Evolutionary conservation across 116 monocot species (phyloP), one percentile per base, ranked within the genome.

Genomic region (Dioscorea cayenensis): DNA sequence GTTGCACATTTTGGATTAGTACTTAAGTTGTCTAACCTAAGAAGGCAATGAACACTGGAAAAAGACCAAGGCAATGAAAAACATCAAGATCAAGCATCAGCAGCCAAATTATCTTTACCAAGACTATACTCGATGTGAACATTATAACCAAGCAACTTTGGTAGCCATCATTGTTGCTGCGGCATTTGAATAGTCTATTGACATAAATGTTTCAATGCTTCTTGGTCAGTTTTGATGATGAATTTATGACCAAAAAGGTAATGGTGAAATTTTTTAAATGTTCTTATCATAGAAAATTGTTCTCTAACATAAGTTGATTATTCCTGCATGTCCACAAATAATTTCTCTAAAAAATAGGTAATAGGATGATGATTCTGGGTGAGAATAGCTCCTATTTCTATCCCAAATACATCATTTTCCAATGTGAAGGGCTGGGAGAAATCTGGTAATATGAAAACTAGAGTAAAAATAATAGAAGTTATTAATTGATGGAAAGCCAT

Each of bases 181-280:
- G 14, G 18, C 4, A 14, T 55, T 3, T 14, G 14, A 55, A n/a
- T n/a, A n/a, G n/a, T n/a, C n/a, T n/a, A n/a, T n/a, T n/a, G n/a
- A n/a, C n/a, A n/a, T n/a, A n/a, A 55, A 66, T 80, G 71, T 17
- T 58, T 10, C 48, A 63, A 4, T 27, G 22, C 25, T 37, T 37
- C 5, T 37, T 37, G 37, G 7, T 21, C 9, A 49, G 21, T 9
- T 64, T 25, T 16, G 14, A 27, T 37, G 37, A 37, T 55, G 55
- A 55, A 55, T n/a, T n/a, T 55, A 11, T 14, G 14, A 2, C 55
- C 55, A 4, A 55, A 55, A 6, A 55, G 14, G 55, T 14, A 55
- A 3, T 14, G 55, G 3, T 14, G 19, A 14, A 14, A 55, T 11
- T 55, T 55, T 4, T 2, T 3, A 2, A 55, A 4, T 6, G 14